phyloP scores from a whole-genome alignment of 2,329 filamentous ascomycete species.

The Sordariomycetes sp. region DNA sequence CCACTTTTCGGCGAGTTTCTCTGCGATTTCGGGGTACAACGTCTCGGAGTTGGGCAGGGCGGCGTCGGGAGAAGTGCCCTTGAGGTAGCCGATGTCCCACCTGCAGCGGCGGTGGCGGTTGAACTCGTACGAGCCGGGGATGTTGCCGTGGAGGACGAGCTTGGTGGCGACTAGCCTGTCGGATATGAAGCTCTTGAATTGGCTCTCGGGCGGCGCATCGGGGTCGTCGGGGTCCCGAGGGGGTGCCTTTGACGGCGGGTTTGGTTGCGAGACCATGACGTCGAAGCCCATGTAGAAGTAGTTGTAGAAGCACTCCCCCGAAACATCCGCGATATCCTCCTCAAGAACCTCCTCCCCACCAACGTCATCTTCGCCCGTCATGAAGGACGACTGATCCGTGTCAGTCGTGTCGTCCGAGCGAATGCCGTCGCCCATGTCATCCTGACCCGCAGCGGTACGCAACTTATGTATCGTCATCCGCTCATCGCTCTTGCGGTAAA shows the following conservation, averaged over 20 bases:
- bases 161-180: slow-evolving; percentile 78
- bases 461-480: slow-evolving; percentile 74
- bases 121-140: slow-evolving; percentile 92
- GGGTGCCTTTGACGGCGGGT: slow-evolving; percentile 47
- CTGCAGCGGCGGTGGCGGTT: slow-evolving; percentile 83
- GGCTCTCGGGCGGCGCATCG: slow-evolving; percentile 8
- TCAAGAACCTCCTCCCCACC: slow-evolving; percentile 44
- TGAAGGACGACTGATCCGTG: slow-evolving; percentile 62
- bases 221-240: slow-evolving; percentile 20
- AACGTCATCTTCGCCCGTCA: slow-evolving; percentile 57
- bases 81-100: slow-evolving; percentile 61
- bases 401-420: slow-evolving; percentile 49
- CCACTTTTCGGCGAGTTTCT: slow-evolving; percentile 56
- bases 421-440: slow-evolving; percentile 12
- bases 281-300: slow-evolving; percentile 96
- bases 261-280: slow-evolving; percentile 72
- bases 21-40: slow-evolving; percentile 59
- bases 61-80: slow-evolving; percentile 13
- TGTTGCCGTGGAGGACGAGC: slow-evolving; percentile 84
- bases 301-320: slow-evolving; percentile 83
- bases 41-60: slow-evolving; percentile 57
- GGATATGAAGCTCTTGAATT: slow-evolving; percentile 26
- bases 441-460: slow-evolving; percentile 21
- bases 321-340: slow-evolving; percentile 40
- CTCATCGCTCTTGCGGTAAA: slow-evolving; percentile 83